Conservation (phyloP, 2,329 filamentous ascomycete species). For the Acephala macrosclerotiorum region DNA sequence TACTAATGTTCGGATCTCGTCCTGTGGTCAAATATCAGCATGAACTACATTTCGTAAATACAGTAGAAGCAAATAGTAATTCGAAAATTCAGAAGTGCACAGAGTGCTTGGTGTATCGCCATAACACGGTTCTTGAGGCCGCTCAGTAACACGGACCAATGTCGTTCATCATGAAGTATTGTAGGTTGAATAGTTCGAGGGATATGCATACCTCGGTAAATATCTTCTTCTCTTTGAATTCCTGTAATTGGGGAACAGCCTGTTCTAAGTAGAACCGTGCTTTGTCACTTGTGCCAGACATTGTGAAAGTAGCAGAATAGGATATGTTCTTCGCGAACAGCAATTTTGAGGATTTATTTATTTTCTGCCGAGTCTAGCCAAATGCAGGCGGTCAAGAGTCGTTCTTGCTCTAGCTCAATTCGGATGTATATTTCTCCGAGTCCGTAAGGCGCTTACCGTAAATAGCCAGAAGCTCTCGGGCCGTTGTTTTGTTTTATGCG, state of each 20-base stretch:
- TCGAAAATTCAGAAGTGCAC: slow-evolving; percentile 74
- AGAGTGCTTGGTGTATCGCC: slow-evolving; percentile 77
- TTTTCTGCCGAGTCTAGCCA: slow-evolving; percentile 4
- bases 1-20: slow-evolving; percentile 89
- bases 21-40: slow-evolving; percentile 54
- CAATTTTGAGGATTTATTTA: neutral
- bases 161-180: slow-evolving; percentile 75
- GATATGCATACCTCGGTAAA: slow-evolving; percentile 72
- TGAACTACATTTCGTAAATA: neutral
- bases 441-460: neutral
- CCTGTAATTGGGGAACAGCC: slow-evolving; percentile 88
- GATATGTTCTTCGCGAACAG: neutral
- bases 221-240: slow-evolving; percentile 90
- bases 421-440: neutral
- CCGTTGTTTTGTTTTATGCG: too few species aligned
- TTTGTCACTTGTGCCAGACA: slow-evolving; percentile 90
- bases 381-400: neutral
- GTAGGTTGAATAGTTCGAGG: slow-evolving; percentile 16
- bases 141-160: slow-evolving; percentile 97
- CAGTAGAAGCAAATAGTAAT: too few species aligned
- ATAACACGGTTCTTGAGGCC: slow-evolving; percentile 89
- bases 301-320: slow-evolving; percentile 45
- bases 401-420: neutral
- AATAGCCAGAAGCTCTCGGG: neutral
- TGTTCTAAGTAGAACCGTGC: slow-evolving; percentile 95